Conservation (phyloP, 2,329 filamentous ascomycete genomes). For the Arthrocladium fulminans region DNA sequence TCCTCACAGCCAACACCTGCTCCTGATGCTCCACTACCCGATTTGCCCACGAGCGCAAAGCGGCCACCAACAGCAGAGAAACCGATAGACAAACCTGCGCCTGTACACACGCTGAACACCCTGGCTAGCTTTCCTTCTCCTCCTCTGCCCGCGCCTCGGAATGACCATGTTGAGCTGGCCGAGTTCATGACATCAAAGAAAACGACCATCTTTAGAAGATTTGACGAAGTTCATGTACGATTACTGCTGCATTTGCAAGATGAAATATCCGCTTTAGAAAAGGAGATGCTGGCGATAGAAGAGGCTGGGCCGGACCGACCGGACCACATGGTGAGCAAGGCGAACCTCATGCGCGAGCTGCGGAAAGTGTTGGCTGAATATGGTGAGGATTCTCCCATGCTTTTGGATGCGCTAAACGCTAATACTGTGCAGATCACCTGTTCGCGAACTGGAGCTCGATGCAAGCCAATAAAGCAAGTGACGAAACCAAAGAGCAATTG, state of each 20-base stretch:
- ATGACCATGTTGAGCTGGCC: conserved; percentile 17
- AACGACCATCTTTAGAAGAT: conserved; percentile 27
- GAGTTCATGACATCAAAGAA: conserved; percentile 21
- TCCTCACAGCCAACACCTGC: conserved; percentile 7
- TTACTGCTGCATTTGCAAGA: conserved; percentile 29
- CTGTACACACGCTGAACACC: neutral
- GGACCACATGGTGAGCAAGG: conserved; percentile 16
- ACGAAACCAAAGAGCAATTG: conserved; percentile 16
- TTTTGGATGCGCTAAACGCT: neutral
- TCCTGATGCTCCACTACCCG: conserved; percentile 1
- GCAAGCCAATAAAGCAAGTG: conserved; percentile 17
- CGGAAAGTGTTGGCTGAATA: conserved; percentile 21
- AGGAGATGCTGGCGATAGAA: conserved; percentile 26
- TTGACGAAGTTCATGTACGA: conserved; percentile 26
- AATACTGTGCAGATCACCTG: conserved; percentile 17
- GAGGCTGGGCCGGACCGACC: conserved; percentile 6
- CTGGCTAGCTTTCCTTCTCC: conserved; percentile 4
- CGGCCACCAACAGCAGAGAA: conserved; percentile 1
- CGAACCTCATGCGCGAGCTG: conserved; percentile 19
- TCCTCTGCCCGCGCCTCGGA: neutral
- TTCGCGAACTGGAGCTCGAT: conserved; percentile 22
- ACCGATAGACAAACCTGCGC: neutral
- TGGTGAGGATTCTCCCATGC: conserved; percentile 14
- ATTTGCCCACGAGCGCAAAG: neutral
- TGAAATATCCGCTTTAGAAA: conserved; percentile 26